Evolutionary conservation across 176 grass and related monocot genomes (phyloP).

Genomic region (Coix lacrymajobi): DNA sequence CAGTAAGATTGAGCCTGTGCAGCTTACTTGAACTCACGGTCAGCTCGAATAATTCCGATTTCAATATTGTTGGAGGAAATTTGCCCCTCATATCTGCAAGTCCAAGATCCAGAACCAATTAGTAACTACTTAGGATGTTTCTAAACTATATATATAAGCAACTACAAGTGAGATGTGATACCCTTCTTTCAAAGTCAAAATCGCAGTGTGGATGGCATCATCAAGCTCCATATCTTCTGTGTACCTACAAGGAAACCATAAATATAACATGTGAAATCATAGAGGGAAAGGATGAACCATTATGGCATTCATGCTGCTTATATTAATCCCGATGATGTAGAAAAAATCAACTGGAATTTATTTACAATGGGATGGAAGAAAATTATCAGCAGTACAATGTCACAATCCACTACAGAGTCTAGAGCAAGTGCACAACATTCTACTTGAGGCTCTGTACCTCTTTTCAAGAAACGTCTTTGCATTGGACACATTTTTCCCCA

Average conservation of each 20-base stretch:
- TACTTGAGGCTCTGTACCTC: slow-evolving; percentile 38
- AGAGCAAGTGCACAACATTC: not conserved
- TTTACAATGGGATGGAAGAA: not conserved
- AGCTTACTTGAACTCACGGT: slow-evolving; percentile 80
- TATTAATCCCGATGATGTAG: not conserved
- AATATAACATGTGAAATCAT: not conserved
- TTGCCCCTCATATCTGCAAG: slow-evolving; percentile 83
- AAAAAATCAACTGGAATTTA: slow-evolving; percentile 2
- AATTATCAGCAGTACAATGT: not conserved
- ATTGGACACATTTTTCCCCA: slow-evolving; percentile 98
- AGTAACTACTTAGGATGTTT: slow-evolving; percentile 5
- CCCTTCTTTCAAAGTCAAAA: slow-evolving; percentile 99
- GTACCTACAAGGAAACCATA: slow-evolving; percentile 47
- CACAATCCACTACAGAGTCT: not conserved
- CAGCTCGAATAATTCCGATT: slow-evolving; percentile 84
- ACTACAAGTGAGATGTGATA: slow-evolving; percentile 23
- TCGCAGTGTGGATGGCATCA: slow-evolving; percentile 97
- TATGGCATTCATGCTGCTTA: not conserved
- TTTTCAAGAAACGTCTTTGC: slow-evolving; percentile 98
- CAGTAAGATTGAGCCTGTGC: slow-evolving; percentile 2
- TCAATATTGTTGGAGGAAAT: slow-evolving; percentile 97
- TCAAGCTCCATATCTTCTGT: slow-evolving; percentile 99
- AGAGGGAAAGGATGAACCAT: not conserved
- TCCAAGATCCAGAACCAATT: slow-evolving; percentile 24
- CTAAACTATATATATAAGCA: not conserved